Evolutionary conservation across 192 early-diverging fungal species (phyloP), one percentile per base, ranked within the genome.

Genomic region (Umbelopsis isabellina): DNA sequence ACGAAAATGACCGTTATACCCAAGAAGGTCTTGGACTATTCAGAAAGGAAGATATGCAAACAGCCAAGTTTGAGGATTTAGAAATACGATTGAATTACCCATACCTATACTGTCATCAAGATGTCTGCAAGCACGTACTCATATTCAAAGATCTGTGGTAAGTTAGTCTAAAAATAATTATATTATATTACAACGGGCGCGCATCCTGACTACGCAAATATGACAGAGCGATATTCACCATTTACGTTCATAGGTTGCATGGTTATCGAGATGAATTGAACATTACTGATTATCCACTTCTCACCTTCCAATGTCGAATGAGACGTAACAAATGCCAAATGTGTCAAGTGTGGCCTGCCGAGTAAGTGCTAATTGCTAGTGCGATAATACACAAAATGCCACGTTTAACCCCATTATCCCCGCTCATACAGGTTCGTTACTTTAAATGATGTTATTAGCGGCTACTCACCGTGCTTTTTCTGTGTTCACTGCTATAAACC

Each of bases 101-200:
- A 4, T 94, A 94, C 75, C 71, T 86, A 27, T 89, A 92, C 61
- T 83, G 88, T 11, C 93, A 94, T 70, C 91, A 93, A 79, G 93
- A 89, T 37, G 81, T 87, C 64, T 94, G 93, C 73, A 87, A 93
- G 72, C 93, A 94, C 65, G 79, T 90, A 25, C 45, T 94, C 41
- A 80, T 89, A 71, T 87, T 94, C 65, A 83, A 82, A 10, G 87
- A 89, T 55, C 46, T 90, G 30, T 83, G 91, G 85, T 87, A 80
- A 18, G 52, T 49, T 48, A 21, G 55, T n/a, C 55, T 61, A 61
- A 61, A n/a, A 30, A 77, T 50, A 69, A 47, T 45, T 47, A 52
- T 50, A 20, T 55, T 45, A 25, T n/a, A 18, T 16, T 25, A 47
- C 58, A n/a, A 25, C 18, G 4, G 12, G 30, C 37, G 35, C 15